Base-by-base conservation (phyloP, 345 rosid genomes). In the Chamaenerion angustifolium region DNA sequence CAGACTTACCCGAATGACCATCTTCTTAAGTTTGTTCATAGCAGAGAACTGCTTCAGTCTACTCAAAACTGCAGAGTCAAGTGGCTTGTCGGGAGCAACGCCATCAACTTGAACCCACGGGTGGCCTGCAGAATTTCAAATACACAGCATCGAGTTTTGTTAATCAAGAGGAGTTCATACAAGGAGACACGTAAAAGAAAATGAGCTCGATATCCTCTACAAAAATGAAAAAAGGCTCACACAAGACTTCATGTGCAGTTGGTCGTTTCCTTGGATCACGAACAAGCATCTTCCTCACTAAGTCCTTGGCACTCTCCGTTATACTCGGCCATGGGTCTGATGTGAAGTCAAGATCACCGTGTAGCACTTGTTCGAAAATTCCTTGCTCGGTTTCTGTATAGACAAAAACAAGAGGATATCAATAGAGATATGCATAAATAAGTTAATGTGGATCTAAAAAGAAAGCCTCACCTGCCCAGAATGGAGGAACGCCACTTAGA, bases 321-420 rank as follows among this genome's bases (percentile, higher is more conserved):
- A 88, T 73, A 61, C 70, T 76, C 52, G 96, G 96, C 96, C 94
- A 88, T 10, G 96, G 96, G 54, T 79, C 94, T 16, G 94, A 79
- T 9, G 69, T 51, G 19, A 88, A 88, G 68, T 88, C 96, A 56
- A 88, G 82, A 56, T 83, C 82, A 17, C 96, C 96, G 56, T 79
- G 78, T 46, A 87, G 76, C 42, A 87, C 94, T 72, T 87, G 77
- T 51, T 87, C 94, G 56, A 87, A 87, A 59, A 87, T 83, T 31
- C 82, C 96, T 69, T 83, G 83, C 68, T 87, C 96, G 54, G 64
- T 67, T 74, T 87, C 96, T 87, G 64, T 59, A 48, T 13, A 51
- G n/a, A 59, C 8, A 47, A 48, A 12, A 56, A 62, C 31, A 53
- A 10, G 14, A 37, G 17, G 45, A 48, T 14, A 45, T 42, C 55